A percentile compares a stretch with the other conserved stretches of the same genome.
These are phyloP conservation scores for Tetraselmis chui DNA, from an alignment of 139 green algal species.

Conservation along the genomic window DNA sequence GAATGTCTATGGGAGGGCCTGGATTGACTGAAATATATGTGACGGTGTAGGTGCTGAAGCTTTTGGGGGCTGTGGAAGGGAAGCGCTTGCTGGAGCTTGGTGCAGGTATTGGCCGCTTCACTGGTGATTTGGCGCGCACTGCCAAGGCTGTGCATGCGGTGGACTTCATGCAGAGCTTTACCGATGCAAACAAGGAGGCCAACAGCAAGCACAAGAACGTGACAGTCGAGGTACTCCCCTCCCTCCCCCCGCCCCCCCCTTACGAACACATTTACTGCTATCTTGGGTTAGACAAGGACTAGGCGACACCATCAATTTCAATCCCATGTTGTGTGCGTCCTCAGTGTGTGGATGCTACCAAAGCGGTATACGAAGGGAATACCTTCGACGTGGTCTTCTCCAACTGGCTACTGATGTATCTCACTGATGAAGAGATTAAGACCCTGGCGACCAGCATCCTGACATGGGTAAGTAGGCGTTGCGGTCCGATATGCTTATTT, in stretches of 20 bases:
- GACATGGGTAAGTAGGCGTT: constrained; percentile 57
- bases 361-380: background rate
- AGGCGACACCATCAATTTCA: too few species aligned
- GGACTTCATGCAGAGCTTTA: constrained; percentile 82
- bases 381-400: constrained; percentile 74
- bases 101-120: constrained; percentile 87
- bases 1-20: background rate
- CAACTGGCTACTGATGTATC: constrained; percentile 95
- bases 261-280: too few species aligned
- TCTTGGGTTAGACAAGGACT: too few species aligned
- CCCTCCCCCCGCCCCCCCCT: too few species aligned
- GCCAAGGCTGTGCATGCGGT: constrained; percentile 58
- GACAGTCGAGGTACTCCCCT: background rate
- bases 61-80: constrained; percentile 59
- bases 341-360: background rate
- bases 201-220: constrained; percentile 44
- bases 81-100: constrained; percentile 74
- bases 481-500: background rate
- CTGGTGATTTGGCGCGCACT: constrained; percentile 49
- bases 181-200: constrained; percentile 52
- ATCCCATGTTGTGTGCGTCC: too few species aligned
- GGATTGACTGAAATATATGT: constrained; percentile 5
- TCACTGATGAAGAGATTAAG: constrained; percentile 67
- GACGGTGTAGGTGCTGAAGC: constrained; percentile 44
- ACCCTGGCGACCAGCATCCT: constrained; percentile 51